Base-by-base conservation (phyloP, 1,284 basidiomycete genomes). In the Pholiota adiposa region DNA sequence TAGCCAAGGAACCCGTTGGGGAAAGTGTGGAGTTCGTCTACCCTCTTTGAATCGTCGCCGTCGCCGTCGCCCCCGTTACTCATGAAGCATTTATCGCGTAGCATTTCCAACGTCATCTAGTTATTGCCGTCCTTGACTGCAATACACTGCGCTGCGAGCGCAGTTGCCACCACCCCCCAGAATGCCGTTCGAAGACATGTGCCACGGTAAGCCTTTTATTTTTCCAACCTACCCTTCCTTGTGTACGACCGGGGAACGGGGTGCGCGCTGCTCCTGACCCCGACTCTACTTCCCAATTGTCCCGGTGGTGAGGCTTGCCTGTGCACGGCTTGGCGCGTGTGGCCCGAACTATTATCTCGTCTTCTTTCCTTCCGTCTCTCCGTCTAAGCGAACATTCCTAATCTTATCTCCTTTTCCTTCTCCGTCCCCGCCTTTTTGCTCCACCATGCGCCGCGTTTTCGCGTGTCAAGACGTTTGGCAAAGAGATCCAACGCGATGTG, bases 1-100 rank as follows among this genome's bases (percentile, higher is more conserved):
- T 72, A 90, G 89, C 64, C 83, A 89, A 80, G 88, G 89, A 72
- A 90, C 88, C 33, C 81, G 82, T 31, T 90, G 88, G 88, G 73
- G 76, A 54, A 80, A 78, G 65, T 90, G 88, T 74, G 84, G 85
- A 69, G 88, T 90, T 73, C 58, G 81, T 77, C 34, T 18, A 29
- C 54, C 29, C 44, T 34, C 49, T n/a, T n/a, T n/a, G n/a, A n/a
- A n/a, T n/a, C 51, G 31, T 36, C 5, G 27, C 36, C 23, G 18
- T n/a, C 33, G 33, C 16, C 12, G 9, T 21, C 23, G n/a, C 11
- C 21, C 31, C 56, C 48, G 46, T 63, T 38, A 41, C 51, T 52
- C 46, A 38, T 46, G 44, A 38, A 56, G 62, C 11, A 12, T 53
- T 43, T 27, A 51, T 44, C 59, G 33, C 38, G 61, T 65, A 90